Conservation (phyloP, 371 early-diverging fungal genomes). For the Cokeromyces recurvatus region DNA sequence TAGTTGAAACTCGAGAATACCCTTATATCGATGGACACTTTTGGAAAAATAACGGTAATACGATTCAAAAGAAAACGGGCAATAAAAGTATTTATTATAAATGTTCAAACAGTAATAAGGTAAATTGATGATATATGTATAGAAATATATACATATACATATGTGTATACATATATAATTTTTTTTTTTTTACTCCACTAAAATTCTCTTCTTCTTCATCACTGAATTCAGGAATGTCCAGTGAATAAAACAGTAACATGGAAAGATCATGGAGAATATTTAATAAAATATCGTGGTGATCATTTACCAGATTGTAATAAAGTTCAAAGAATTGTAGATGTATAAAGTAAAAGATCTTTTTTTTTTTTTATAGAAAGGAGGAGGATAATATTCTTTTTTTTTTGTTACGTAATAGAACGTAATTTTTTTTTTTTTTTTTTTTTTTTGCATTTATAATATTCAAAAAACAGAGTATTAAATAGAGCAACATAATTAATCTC, state of each 20-base stretch:
- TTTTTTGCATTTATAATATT: too few relatives aligned
- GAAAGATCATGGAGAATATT: slow-evolving; percentile 55
- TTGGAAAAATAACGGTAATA: slow-evolving; percentile 60
- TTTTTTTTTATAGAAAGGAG: not conserved
- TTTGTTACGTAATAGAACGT: too few relatives aligned
- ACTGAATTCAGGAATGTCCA: slow-evolving; percentile 35
- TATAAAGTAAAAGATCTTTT: slow-evolving; percentile 1
- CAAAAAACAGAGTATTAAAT: too few relatives aligned
- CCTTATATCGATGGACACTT: slow-evolving; percentile 46
- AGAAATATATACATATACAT: too few relatives aligned
- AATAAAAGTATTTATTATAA: slow-evolving; percentile 54
- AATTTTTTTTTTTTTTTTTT: too few relatives aligned
- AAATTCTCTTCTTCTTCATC: too few relatives aligned
- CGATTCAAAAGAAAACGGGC: slow-evolving; percentile 51
- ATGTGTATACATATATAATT: too few relatives aligned
- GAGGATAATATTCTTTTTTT: too few relatives aligned
- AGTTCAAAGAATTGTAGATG: slow-evolving; percentile 39
- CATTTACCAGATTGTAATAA: slow-evolving; percentile 55
- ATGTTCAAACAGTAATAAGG: slow-evolving; percentile 43
- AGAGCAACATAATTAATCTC: too few relatives aligned
- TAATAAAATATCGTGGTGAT: slow-evolving; percentile 62
- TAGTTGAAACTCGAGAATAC: slow-evolving; percentile 50
- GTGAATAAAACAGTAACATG: slow-evolving; percentile 67
- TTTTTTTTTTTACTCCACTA: too few relatives aligned
- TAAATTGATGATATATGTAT: slow-evolving; percentile 3